Evolutionary conservation across 192 early-diverging fungal species (phyloP).

Genomic region (Jimgerdemannia flammicorona): DNA sequence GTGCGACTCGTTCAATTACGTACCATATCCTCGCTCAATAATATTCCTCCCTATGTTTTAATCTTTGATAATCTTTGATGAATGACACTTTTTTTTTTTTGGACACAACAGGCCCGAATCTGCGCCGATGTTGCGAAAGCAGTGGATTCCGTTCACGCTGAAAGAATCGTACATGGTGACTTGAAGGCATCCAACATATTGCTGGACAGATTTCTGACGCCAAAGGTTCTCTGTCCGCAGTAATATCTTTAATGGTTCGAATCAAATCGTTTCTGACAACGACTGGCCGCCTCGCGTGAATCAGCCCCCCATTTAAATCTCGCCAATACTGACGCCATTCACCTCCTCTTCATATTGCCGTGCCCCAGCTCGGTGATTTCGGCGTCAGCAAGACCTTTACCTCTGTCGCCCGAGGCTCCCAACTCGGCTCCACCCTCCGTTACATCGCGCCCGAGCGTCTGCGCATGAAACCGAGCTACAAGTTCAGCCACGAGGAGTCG

Average conservation of each 20-base stretch:
- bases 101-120: background rate
- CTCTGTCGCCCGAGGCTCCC: background rate
- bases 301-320: background rate
- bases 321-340: background rate
- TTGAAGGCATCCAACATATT: background rate
- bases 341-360: background rate
- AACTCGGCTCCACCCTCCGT: background rate
- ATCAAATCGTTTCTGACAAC: too few relatives aligned
- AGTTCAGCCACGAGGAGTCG: background rate
- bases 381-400: background rate
- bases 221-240: background rate
- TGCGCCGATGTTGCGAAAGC: background rate
- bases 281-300: background rate
- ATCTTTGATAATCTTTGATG: too few relatives aligned
- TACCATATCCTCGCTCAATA: too few relatives aligned
- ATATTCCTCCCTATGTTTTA: too few relatives aligned
- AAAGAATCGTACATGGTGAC: background rate
- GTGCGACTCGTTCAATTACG: too few relatives aligned
- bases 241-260: too few relatives aligned
- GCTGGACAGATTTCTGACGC: background rate
- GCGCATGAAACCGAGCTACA: background rate
- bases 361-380: background rate
- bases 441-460: background rate
- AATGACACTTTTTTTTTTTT: too few relatives aligned
- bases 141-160: background rate